phyloP scores from a whole-genome alignment of 129 eudicot species.

The Kitagawia praeruptora region DNA sequence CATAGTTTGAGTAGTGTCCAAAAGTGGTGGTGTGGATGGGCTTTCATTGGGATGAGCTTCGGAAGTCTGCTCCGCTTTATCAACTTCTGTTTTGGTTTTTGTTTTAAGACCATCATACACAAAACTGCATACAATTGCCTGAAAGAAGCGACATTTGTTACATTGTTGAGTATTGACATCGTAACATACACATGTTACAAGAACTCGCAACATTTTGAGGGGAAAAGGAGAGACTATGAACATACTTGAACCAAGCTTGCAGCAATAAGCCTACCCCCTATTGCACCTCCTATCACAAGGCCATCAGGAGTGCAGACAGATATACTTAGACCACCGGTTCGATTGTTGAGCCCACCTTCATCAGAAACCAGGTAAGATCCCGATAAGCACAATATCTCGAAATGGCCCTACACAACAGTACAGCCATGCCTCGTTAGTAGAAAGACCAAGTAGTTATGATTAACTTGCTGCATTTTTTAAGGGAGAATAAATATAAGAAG shows the following conservation, averaged over 20 bases:
- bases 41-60: conserved; percentile 27
- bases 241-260: conserved; percentile 76
- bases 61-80: conserved; percentile 30
- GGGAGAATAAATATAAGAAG: not conserved
- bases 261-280: conserved; percentile 71
- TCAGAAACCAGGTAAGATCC: conserved; percentile 83
- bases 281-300: conserved; percentile 72
- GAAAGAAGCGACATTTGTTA: conserved; percentile 14
- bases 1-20: conserved; percentile 20
- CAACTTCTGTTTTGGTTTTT: conserved; percentile 36
- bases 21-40: conserved; percentile 13
- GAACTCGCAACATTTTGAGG: not conserved
- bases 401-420: conserved; percentile 54
- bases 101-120: conserved; percentile 52
- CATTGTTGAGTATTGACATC: not conserved
- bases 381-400: conserved; percentile 73
- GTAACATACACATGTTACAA: not conserved
- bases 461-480: not conserved
- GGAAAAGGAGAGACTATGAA: not conserved
- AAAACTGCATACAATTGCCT: conserved; percentile 92
- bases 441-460: not conserved
- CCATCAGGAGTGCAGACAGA: conserved; percentile 84
- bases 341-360: conserved; percentile 45
- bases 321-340: conserved; percentile 82
- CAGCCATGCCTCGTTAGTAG: not conserved